A percentile compares a stretch with the other conserved stretches of the same genome.
Evolutionary conservation across 176 grass and related monocot genomes (phyloP).

Genomic region (Zoysia pacifica): DNA sequence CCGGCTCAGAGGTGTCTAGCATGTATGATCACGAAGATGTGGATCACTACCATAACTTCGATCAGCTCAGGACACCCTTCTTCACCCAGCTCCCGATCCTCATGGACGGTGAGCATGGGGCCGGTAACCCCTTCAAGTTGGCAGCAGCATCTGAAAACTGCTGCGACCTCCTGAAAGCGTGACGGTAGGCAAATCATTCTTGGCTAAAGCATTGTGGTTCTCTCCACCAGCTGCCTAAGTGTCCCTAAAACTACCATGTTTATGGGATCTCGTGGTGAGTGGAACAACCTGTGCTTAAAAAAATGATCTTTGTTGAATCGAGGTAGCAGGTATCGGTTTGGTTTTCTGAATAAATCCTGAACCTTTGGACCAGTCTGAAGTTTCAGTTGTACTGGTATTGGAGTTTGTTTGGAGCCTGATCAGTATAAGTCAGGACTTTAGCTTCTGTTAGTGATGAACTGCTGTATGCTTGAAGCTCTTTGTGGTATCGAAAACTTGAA

Average conservation of each 20-base stretch:
- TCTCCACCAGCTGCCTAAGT: conserved; percentile 27
- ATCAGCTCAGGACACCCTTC: conserved; percentile 59
- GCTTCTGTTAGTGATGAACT: conserved; percentile 18
- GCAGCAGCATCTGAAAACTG: conserved; percentile 63
- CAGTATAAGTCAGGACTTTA: not conserved
- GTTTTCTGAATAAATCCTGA: conserved; percentile 35
- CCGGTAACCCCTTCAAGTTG: conserved; percentile 61
- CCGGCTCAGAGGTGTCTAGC: conserved; percentile 85
- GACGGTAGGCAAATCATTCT: conserved; percentile 97
- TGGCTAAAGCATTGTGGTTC: conserved; percentile 60
- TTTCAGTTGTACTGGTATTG: not conserved
- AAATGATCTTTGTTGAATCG: not conserved
- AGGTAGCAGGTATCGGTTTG: conserved; percentile 7
- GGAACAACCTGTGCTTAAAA: conserved; percentile 25
- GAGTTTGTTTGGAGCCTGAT: not conserved
- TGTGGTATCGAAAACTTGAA: conserved; percentile 20
- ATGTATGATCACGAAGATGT: conserved; percentile 54
- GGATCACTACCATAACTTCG: conserved; percentile 46
- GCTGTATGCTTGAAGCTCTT: conserved; percentile 18
- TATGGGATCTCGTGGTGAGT: conserved; percentile 37
- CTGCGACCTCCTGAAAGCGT: conserved; percentile 83
- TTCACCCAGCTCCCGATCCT: conserved; percentile 64
- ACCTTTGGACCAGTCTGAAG: conserved; percentile 24
- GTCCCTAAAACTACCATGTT: conserved; percentile 26
- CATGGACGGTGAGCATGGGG: conserved; percentile 54